A percentile compares a stretch with the other conserved stretches of the same genome.
phyloP scores from a whole-genome alignment of 2,329 filamentous ascomycete genomes.

The Nemania abortiva region DNA sequence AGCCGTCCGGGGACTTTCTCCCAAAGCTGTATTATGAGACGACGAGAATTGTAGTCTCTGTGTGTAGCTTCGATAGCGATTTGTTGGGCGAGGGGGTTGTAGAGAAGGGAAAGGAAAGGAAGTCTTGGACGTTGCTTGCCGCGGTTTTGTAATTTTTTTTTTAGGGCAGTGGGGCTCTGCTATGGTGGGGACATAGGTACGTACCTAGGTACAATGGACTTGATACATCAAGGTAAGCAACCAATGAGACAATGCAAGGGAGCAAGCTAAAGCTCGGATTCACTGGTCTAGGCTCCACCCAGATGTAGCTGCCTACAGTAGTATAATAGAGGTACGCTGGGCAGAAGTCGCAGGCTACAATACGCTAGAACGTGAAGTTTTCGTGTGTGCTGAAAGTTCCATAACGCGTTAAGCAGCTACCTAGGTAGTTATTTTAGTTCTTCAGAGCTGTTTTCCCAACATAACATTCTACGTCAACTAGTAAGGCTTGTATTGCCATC shows the following conservation, averaged over 20 bases:
- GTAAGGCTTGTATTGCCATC: not conserved
- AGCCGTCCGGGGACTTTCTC: conserved; percentile 99
- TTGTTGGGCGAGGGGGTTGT: conserved; percentile 95
- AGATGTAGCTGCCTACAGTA: too few species aligned
- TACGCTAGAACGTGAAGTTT: not conserved
- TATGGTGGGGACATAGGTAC: conserved; percentile 8
- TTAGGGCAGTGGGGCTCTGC: conserved; percentile 20
- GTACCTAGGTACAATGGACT: not conserved
- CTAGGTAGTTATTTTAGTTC: too few species aligned
- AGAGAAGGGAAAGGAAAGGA: conserved; percentile 39
- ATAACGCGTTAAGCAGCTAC: not conserved
- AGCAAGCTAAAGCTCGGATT: not conserved
- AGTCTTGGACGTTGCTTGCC: conserved; percentile 24
- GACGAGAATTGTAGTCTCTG: conserved; percentile 73
- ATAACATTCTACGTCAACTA: not conserved
- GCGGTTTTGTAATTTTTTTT: conserved; percentile 41
- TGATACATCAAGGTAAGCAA: not conserved
- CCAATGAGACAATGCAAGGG: conserved; percentile 22
- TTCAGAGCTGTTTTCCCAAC: not conserved
- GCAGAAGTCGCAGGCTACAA: too few species aligned
- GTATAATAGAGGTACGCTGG: not conserved
- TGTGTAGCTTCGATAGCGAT: conserved; percentile 99
- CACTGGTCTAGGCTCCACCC: conserved; percentile 29
- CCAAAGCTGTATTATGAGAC: conserved; percentile 78
- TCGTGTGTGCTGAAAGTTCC: not conserved